Evolutionary conservation across 495 filamentous ascomycete genomes (phyloP).

Genomic region (Penicillium paxilli): DNA sequence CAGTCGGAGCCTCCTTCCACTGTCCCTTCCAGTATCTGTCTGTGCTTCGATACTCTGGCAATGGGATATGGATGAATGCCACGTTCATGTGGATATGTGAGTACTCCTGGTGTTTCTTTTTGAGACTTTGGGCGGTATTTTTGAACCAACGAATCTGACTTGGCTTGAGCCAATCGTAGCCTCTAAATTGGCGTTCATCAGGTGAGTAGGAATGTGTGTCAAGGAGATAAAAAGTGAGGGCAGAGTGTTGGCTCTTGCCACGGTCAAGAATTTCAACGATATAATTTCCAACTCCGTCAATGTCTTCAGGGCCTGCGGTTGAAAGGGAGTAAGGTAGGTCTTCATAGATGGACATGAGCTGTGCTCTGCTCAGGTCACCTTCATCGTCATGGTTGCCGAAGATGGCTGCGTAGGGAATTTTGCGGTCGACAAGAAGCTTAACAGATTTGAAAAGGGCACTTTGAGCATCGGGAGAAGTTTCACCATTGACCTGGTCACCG

Average conservation of each 20-base stretch:
- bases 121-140: constrained; percentile 65
- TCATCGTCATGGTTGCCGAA: constrained; percentile 99
- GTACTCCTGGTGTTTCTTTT: constrained; percentile 75
- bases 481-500: constrained; percentile 95
- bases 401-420: constrained; percentile 89
- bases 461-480: constrained; percentile 88
- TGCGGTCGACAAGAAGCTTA: constrained; percentile 78
- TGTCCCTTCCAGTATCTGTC: constrained; percentile 57
- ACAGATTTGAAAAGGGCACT: constrained; percentile 93
- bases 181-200: constrained; percentile 78
- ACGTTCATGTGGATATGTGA: constrained; percentile 91
- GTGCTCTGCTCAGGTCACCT: constrained; percentile 70
- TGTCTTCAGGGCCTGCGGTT: constrained; percentile 71
- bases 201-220: constrained; percentile 93
- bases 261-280: constrained; percentile 85
- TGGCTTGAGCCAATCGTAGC: constrained; percentile 96
- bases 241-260: constrained; percentile 76
- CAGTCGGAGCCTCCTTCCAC: constrained; percentile 77
- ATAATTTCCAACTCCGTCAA: constrained; percentile 94
- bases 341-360: constrained; percentile 82
- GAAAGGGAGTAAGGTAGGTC: constrained; percentile 88
- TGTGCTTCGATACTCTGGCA: constrained; percentile 77
- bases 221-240: constrained; percentile 88
- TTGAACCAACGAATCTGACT: constrained; percentile 95
- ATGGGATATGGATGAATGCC: constrained; percentile 95